Evolutionary conservation across 1,284 basidiomycete genomes (phyloP).

Genomic region (Austroboletus niveus): DNA sequence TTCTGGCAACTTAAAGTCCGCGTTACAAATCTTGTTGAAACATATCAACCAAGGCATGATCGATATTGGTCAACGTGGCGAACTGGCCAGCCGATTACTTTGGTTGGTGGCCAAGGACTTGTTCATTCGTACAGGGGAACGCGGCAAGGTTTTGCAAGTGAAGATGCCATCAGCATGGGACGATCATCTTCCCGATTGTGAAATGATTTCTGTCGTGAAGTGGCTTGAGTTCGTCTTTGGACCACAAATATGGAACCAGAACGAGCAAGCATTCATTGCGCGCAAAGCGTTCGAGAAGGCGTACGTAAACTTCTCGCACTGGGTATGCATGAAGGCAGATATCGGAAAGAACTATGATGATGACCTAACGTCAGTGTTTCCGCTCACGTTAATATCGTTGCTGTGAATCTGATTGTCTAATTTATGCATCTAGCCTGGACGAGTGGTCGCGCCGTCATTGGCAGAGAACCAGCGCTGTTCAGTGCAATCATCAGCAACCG

Average conservation of each 20-base stretch:
- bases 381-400: background rate
- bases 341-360: background rate
- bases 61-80: conserved; percentile 5
- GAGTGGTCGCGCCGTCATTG: conserved; percentile 10
- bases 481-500: conserved; percentile 9
- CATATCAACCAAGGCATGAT: conserved; percentile 10
- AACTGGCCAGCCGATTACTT: conserved; percentile 8
- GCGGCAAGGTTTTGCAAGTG: background rate
- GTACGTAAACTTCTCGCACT: conserved; percentile 15
- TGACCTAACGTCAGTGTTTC: conserved; percentile 1
- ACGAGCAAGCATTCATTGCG: background rate
- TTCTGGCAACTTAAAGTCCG: fast-evolving
- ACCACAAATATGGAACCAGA: background rate
- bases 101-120: conserved; percentile 16
- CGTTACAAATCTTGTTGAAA: background rate
- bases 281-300: conserved; percentile 3
- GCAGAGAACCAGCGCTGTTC: conserved; percentile 15
- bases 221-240: conserved; percentile 13
- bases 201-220: conserved; percentile 4
- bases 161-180: background rate
- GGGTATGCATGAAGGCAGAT: conserved; percentile 8
- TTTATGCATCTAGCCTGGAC: background rate
- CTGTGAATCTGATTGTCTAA: background rate
- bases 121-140: background rate
- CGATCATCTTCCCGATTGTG: conserved; percentile 1